phyloP scores from a whole-genome alignment of 1,284 basidiomycete genomes.

The Melampsora americana region DNA sequence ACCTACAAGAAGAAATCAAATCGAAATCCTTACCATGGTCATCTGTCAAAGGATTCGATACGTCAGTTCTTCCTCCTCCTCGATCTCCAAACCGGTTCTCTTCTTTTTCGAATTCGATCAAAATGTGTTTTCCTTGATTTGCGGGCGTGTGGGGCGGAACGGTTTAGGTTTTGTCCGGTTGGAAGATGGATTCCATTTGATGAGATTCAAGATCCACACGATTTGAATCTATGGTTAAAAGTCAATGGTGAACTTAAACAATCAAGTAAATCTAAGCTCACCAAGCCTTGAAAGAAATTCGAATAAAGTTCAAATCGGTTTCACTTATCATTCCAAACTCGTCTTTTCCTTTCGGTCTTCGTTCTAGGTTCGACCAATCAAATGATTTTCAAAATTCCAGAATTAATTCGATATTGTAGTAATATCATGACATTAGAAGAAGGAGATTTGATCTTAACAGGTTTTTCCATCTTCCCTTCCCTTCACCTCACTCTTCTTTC shows the following conservation, averaged over 20 bases:
- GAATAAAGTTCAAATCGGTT: no score
- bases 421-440: constrained; percentile 38
- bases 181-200: constrained; percentile 27
- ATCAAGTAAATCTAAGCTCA: background rate
- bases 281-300: no score
- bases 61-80: no score
- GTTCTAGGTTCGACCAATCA: constrained; percentile 19
- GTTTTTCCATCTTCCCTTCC: background rate
- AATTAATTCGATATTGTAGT: constrained; percentile 32
- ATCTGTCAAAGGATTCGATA: constrained; percentile 37
- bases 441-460: constrained; percentile 41
- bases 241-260: constrained; percentile 33
- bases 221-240: constrained; percentile 32
- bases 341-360: no score
- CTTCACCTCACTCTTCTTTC: no score
- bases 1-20: constrained; percentile 31
- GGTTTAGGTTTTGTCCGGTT: constrained; percentile 39
- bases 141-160: no score
- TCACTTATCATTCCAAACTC: no score
- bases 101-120: background rate
- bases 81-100: no score
- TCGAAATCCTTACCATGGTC: constrained; percentile 15
- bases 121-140: no score
- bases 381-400: constrained; percentile 41
- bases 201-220: constrained; percentile 15